Evolutionary conservation across 495 filamentous ascomycete species (phyloP).

Genomic region (Podospora fimiseda): DNA sequence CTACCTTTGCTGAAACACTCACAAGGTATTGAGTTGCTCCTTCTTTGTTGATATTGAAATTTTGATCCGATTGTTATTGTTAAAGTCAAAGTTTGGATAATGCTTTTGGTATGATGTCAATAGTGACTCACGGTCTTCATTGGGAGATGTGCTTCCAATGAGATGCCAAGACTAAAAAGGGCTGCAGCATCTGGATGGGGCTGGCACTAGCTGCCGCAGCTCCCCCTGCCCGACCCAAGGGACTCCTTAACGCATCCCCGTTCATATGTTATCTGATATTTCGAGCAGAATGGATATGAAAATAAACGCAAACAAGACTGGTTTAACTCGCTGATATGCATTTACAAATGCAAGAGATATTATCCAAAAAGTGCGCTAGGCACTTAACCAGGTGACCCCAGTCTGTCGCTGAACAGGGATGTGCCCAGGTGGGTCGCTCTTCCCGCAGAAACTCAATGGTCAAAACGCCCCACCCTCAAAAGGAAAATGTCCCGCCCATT

Average conservation of each 20-base stretch:
- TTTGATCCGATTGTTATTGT: neutral
- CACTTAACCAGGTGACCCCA: too few relatives aligned
- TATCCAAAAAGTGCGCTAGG: too few relatives aligned
- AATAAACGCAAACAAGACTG: neutral
- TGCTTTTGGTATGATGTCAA: constrained; percentile 2
- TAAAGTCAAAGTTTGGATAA: neutral
- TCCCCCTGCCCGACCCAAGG: constrained; percentile 2
- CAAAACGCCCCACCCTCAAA: constrained; percentile 15
- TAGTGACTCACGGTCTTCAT: constrained; percentile 14
- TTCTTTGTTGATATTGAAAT: neutral
- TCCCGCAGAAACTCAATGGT: constrained; percentile 1
- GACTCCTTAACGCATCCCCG: too few relatives aligned
- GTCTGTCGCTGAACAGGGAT: too few relatives aligned
- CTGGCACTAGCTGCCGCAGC: neutral
- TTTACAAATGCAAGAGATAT: too few relatives aligned
- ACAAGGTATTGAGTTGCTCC: too few relatives aligned
- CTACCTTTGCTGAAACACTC: too few relatives aligned
- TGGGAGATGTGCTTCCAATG: constrained; percentile 4
- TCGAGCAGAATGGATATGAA: neutral
- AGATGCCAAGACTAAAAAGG: constrained; percentile 11
- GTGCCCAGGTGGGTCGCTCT: neutral
- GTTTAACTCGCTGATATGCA: neutral
- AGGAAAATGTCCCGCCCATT: constrained; percentile 14
- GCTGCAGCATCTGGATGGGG: too few relatives aligned
- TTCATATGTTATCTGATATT: too few relatives aligned